Base-by-base conservation (phyloP, 192 early-diverging fungal genomes). In the Piromyces finnis region DNA sequence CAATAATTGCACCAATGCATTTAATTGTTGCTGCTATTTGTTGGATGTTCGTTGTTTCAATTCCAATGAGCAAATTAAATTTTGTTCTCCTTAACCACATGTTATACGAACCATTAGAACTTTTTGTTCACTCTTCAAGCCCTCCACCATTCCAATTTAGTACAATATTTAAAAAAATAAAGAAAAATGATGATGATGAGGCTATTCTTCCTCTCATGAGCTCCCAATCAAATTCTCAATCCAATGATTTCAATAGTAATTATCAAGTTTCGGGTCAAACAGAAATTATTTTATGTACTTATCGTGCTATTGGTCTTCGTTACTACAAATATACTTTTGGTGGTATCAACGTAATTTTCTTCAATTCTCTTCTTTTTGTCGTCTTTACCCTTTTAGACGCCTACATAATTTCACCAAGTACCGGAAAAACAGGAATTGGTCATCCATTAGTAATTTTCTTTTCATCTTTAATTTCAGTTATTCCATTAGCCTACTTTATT, bases 271-370 rank as follows among this genome's bases (percentile, higher is more conserved):
- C 80, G 9, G 36, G 51, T 78, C 83, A 81, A 2, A 84, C 89
- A 9, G 84, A 88, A 27, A 92, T 97, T 77, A 86, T 99, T 68
- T 87, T 99, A 77, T 96, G 95, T 85, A 95, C 93, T 0, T 94
- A 95, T 79, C 88, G 93, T 77, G 96, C 95, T 2, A 86, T 94
- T 30, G 97, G 97, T n/a, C 87, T 90, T 79, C 92, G 94, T 84
- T 99, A 97, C 87, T 96, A 95, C 90, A 97, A 97, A 86, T 97
- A 95, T 86, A 97, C 96, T 2, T 90, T 94, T 28, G 95, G 96
- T 39, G 97, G 97, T 29, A 92, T 97, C 88, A 99, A 98, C 88
- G 95, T 99, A 81, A 91, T 97, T 79, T 93, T 99, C 84, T 94
- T 98, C 87, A 96, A 99, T 85, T 84, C 96, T 84, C 87, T 97